A percentile compares a stretch with the other conserved stretches of the same genome.
These are phyloP conservation scores for Mycena rebaudengoi DNA, from an alignment of 768 basidiomycete genomes.

Conservation along the genomic window DNA sequence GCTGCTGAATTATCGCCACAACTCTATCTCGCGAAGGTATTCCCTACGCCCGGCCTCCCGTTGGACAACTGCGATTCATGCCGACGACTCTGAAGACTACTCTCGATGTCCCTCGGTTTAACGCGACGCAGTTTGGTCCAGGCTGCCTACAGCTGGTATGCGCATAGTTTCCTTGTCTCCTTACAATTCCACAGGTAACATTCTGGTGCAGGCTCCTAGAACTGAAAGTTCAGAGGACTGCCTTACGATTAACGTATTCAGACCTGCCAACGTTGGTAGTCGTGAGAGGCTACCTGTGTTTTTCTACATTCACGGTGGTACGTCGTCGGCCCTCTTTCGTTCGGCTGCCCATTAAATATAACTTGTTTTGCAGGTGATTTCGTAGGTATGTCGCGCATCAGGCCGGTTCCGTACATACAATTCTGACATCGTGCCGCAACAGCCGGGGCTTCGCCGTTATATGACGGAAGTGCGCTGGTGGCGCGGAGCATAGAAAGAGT, in stretches of 20 bases:
- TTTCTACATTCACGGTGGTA: constrained; percentile 20
- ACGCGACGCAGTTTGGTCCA: constrained; percentile 26
- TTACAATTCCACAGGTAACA: background rate
- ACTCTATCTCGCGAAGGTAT: background rate
- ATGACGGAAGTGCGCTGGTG: constrained; percentile 37
- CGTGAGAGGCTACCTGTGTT: constrained; percentile 10
- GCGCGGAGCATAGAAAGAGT: constrained; percentile 25
- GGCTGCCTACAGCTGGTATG: constrained; percentile 27
- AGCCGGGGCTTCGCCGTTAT: constrained; percentile 32
- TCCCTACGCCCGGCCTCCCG: constrained; percentile 31
- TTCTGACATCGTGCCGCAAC: background rate
- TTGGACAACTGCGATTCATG: constrained; percentile 29
- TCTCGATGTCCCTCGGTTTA: constrained; percentile 19
- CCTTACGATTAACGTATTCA: constrained; percentile 53
- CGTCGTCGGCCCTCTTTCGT: constrained; percentile 10
- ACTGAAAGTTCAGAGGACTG: constrained; percentile 52
- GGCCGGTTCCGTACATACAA: too few relatives aligned
- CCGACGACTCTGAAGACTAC: constrained; percentile 24
- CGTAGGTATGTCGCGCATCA: too few relatives aligned
- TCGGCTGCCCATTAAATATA: background rate
- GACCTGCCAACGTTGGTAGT: constrained; percentile 37
- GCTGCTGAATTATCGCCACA: too few relatives aligned
- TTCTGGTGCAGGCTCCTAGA: background rate
- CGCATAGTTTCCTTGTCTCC: background rate
- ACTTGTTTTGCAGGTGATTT: background rate